Evolutionary conservation across 148 eudicot genomes (phyloP).

Genomic region (Silene latifolia): DNA sequence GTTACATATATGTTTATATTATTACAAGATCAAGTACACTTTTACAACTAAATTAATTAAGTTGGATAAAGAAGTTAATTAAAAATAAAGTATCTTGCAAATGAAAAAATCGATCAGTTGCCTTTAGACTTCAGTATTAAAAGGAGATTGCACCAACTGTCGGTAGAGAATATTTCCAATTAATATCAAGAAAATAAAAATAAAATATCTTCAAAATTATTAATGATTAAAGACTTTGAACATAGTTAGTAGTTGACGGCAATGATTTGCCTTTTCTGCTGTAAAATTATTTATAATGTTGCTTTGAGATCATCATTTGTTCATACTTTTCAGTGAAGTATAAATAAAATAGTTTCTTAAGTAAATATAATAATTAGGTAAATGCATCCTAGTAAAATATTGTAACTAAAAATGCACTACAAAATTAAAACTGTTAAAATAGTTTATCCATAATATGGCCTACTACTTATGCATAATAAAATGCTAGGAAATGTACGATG

Average conservation of each 20-base stretch:
- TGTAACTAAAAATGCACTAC: not conserved
- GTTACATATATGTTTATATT: not conserved
- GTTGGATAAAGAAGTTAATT: slow-evolving; percentile 2
- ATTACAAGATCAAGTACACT: slow-evolving; percentile 6
- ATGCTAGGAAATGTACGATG: slow-evolving; percentile 6
- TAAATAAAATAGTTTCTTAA: not conserved
- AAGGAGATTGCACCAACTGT: too few species aligned
- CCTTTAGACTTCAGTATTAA: too few species aligned
- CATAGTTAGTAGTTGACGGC: slow-evolving; percentile 9
- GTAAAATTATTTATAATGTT: not conserved
- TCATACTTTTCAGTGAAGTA: slow-evolving; percentile 15
- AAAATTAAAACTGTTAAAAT: too few species aligned
- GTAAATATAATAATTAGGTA: not conserved
- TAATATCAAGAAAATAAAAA: not conserved
- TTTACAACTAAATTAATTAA: not conserved
- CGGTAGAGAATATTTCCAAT: too few species aligned
- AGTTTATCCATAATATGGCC: too few species aligned
- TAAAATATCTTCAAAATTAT: not conserved
- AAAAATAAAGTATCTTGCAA: not conserved
- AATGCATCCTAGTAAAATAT: not conserved
- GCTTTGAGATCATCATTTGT: slow-evolving; percentile 22
- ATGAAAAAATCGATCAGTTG: not conserved
- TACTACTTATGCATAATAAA: slow-evolving; percentile 9
- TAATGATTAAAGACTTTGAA: slow-evolving; percentile 5
- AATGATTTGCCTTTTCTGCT: slow-evolving; percentile 23